Evolutionary conservation across 2,329 filamentous ascomycete species (phyloP).

Genomic region (Diplodia mutila): DNA sequence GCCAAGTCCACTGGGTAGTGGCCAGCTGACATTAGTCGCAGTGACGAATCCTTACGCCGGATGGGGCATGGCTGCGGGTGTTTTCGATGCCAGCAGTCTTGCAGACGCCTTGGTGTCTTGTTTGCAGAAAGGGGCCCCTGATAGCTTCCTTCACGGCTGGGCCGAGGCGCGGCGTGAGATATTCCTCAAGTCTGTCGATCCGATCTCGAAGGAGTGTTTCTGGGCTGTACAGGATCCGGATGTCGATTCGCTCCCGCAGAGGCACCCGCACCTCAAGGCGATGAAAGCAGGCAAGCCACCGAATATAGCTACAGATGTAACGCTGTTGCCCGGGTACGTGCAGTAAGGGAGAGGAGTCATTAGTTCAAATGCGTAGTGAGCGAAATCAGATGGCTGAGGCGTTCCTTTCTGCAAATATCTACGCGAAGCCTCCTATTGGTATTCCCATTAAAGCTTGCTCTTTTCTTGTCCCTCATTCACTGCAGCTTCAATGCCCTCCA

Average conservation of each 20-base stretch:
- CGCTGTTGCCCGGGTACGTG: constrained; percentile 30
- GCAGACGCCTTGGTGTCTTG: constrained; percentile 35
- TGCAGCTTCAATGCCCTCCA: constrained; percentile 3
- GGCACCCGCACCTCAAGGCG: constrained; percentile 33
- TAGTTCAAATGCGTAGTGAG: background rate
- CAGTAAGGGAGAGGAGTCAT: constrained; percentile 29
- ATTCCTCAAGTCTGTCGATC: constrained; percentile 42
- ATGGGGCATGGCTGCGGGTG: constrained; percentile 40
- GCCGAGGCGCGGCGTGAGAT: constrained; percentile 39
- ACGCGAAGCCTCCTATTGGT: background rate
- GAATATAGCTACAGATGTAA: constrained; percentile 35
- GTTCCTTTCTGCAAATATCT: background rate
- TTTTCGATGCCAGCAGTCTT: constrained; percentile 41
- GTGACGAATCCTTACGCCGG: constrained; percentile 46
- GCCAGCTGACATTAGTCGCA: constrained; percentile 20
- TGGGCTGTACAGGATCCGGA: constrained; percentile 34
- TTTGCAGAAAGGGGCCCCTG: constrained; percentile 30
- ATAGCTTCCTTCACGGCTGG: constrained; percentile 41
- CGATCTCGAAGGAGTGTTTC: constrained; percentile 25
- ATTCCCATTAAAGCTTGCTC: background rate
- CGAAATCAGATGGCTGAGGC: background rate
- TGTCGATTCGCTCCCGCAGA: constrained; percentile 31
- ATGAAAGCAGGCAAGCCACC: constrained; percentile 38
- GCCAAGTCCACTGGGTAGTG: background rate
- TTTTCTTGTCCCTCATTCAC: constrained; percentile 1